A percentile compares a stretch with the other conserved stretches of the same genome.
These are phyloP conservation scores for Citrullus colocynthis DNA, from an alignment of 306 rosid species.

Conservation along the genomic window DNA sequence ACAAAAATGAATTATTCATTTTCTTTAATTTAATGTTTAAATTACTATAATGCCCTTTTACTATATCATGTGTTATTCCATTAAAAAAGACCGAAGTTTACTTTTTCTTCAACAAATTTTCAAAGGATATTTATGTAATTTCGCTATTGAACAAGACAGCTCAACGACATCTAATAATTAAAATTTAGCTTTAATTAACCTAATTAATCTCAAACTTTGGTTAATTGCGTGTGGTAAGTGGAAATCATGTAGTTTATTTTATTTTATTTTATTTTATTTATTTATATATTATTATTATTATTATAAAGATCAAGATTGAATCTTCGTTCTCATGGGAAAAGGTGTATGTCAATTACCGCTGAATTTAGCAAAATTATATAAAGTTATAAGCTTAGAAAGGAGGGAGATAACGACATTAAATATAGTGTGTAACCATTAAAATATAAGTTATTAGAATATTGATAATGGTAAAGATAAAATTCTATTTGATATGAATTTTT, in stretches of 20 bases:
- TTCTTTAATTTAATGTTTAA: background rate
- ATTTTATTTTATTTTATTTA: background rate
- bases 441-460: background rate
- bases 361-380: too few species aligned
- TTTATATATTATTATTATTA: too few species aligned
- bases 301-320: too few species aligned
- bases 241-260: background rate
- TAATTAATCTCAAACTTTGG: constrained; percentile 4
- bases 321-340: too few species aligned
- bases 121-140: constrained; percentile 2
- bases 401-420: background rate
- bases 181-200: background rate
- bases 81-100: background rate
- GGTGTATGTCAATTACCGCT: too few species aligned
- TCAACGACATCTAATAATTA: constrained; percentile 5
- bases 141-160: background rate
- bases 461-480: background rate
- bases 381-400: background rate
- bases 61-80: background rate
- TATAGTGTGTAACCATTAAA: background rate
- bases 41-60: background rate
- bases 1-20: background rate
- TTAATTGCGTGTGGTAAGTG: background rate
- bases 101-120: background rate
- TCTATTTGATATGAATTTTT: background rate